Evolutionary conservation across 2,329 filamentous ascomycete genomes (phyloP).

Genomic region (Paecilomyces formosus): DNA sequence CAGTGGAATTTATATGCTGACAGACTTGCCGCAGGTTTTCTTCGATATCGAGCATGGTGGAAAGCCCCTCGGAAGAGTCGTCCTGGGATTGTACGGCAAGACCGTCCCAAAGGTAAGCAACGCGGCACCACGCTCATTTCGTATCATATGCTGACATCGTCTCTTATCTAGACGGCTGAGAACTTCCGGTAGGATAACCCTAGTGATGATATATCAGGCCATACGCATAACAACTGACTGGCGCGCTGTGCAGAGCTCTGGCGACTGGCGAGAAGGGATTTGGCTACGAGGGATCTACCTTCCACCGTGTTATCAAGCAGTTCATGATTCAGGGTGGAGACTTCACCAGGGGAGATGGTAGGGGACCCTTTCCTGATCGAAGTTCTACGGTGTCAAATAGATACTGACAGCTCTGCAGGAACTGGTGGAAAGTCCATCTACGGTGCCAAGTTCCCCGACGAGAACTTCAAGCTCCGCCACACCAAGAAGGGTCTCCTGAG

Average conservation of each 20-base stretch:
- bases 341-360: conserved; percentile 56
- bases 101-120: conserved; percentile 54
- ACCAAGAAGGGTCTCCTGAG: conserved; percentile 56
- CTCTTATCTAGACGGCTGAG: conserved; percentile 49
- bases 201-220: background rate
- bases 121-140: background rate
- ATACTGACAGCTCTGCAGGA: conserved; percentile 28
- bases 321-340: conserved; percentile 68
- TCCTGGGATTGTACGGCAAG: conserved; percentile 61
- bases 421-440: conserved; percentile 64
- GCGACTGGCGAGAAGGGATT: conserved; percentile 62
- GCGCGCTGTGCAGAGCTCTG: conserved; percentile 37
- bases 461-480: conserved; percentile 67
- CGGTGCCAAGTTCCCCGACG: conserved; percentile 58
- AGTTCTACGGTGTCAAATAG: background rate
- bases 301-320: conserved; percentile 63
- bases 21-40: conserved; percentile 44
- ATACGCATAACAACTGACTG: conserved; percentile 8
- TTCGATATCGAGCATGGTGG: conserved; percentile 60
- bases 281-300: conserved; percentile 58
- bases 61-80: conserved; percentile 53
- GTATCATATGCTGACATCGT: background rate
- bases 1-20: background rate
- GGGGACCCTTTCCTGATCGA: conserved; percentile 4
- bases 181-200: conserved; percentile 49